Evolutionary conservation across 2,329 filamentous ascomycete species (phyloP), one percentile per base, ranked within the genome.

Genomic region (Boeremia exigua): DNA sequence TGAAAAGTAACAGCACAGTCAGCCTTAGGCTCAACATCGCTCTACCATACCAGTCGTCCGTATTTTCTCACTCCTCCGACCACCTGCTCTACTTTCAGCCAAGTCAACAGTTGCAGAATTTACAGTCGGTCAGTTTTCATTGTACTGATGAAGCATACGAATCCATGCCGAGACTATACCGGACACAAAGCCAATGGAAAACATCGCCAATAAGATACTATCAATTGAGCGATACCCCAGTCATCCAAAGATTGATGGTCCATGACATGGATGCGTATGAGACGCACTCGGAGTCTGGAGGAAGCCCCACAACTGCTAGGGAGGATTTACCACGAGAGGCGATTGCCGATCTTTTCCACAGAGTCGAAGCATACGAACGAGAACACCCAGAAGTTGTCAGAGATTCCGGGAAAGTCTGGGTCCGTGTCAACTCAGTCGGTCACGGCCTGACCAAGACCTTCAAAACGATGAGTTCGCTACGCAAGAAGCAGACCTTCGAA

Each of bases 341-440:
- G 11, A 49, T 55, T 12, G 46, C 52, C 19, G 40, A 45, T 8
- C 46, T 55, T 1, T 55, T 55, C 34, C 17, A 36, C 5, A 44
- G 52, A 28, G 46, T 43, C 15, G 40, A 40, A 25, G 28, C 29
- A 23, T 55, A 55, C 40, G 46, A 54, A 9, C 51, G 12, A 4
- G 33, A 36, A 11, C 39, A 45, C 17, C 45, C 45, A 0, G 39
- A 45, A 12, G n/a, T 44, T 2, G 28, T 34, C 9, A 15, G 46
- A 11, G 52, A 45, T 2, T 43, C 39, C 2, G 45, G 45, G 3
- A 54, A 38, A 27, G 39, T 54, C 46, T 54, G 52, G 52, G 33
- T 54, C 6, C 45, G 52, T 5, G 52, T 45, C 10, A 49, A 38
- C 45, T 36, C 32, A 19, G 39, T 40, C 11, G 28, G 52, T 15